These are phyloP conservation scores for Nepenthes alata DNA, from an alignment of 179 eudicot species.

Conservation along the genomic window DNA sequence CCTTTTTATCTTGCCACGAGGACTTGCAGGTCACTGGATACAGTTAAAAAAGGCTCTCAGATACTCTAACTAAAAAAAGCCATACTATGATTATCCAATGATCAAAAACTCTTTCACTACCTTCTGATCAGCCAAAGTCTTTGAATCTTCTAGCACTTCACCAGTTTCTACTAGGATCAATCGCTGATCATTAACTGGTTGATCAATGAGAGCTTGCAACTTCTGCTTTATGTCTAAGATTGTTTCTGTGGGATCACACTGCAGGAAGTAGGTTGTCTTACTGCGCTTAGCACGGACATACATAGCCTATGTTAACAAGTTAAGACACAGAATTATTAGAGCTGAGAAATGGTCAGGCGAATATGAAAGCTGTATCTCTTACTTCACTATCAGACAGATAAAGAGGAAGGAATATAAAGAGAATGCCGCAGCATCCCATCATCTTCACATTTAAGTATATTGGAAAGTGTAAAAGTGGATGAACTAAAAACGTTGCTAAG, in stretches of 20 bases:
- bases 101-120: conserved; percentile 18
- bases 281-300: conserved; percentile 82
- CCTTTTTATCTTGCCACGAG: no score
- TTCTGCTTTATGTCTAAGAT: conserved; percentile 66
- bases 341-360: no score
- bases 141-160: conserved; percentile 76
- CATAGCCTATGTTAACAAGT: conserved; percentile 56
- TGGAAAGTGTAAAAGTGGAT: no score
- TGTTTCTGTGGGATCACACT: conserved; percentile 82
- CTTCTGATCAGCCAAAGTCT: conserved; percentile 92
- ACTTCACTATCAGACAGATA: not conserved
- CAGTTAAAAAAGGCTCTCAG: no score
- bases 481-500: no score
- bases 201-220: conserved; percentile 61
- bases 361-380: not conserved
- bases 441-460: no score
- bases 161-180: conserved; percentile 47
- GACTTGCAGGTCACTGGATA: no score
- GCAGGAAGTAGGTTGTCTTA: conserved; percentile 89
- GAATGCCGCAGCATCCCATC: no score
- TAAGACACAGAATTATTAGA: not conserved
- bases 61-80: not conserved
- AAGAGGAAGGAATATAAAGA: not conserved
- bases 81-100: not conserved
- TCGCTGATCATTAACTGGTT: conserved; percentile 62